Evolutionary conservation across 1,284 basidiomycete species (phyloP).

Genomic region (Trametes hirsuta): DNA sequence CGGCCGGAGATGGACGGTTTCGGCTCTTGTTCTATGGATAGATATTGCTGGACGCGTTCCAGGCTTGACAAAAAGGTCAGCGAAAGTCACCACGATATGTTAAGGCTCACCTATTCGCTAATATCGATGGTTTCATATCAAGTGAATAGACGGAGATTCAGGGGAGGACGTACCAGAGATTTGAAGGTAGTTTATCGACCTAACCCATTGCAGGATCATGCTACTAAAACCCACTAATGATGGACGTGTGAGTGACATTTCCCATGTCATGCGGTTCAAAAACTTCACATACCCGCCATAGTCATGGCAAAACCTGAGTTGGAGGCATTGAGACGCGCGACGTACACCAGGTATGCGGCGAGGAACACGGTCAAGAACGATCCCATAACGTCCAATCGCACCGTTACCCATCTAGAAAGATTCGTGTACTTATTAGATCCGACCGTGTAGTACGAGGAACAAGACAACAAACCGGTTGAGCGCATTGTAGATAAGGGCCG

Average conservation of each 20-base stretch:
- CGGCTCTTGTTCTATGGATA: constrained; percentile 73
- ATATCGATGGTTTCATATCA: too few relatives aligned
- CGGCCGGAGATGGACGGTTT: constrained; percentile 46
- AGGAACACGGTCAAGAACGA: constrained; percentile 52
- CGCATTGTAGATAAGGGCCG: constrained; percentile 53
- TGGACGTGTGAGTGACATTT: background rate
- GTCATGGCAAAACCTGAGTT: constrained; percentile 53
- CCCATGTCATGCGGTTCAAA: background rate
- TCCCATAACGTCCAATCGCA: constrained; percentile 49
- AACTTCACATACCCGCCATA: constrained; percentile 44
- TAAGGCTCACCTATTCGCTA: background rate
- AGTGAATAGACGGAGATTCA: background rate
- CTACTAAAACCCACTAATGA: constrained; percentile 53
- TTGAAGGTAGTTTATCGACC: constrained; percentile 59
- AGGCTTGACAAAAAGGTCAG: constrained; percentile 11
- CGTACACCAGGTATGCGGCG: constrained; percentile 58
- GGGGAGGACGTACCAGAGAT: constrained; percentile 44
- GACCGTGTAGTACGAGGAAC: too few relatives aligned
- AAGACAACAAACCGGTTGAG: constrained; percentile 46
- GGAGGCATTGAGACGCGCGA: constrained; percentile 41
- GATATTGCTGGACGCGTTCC: constrained; percentile 60
- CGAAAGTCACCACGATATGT: too few relatives aligned
- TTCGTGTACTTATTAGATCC: background rate
- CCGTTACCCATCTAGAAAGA: constrained; percentile 19
- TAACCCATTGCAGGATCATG: constrained; percentile 58